Evolutionary conservation across 768 basidiomycete species (phyloP).

Genomic region (Mycena sanguinolenta): DNA sequence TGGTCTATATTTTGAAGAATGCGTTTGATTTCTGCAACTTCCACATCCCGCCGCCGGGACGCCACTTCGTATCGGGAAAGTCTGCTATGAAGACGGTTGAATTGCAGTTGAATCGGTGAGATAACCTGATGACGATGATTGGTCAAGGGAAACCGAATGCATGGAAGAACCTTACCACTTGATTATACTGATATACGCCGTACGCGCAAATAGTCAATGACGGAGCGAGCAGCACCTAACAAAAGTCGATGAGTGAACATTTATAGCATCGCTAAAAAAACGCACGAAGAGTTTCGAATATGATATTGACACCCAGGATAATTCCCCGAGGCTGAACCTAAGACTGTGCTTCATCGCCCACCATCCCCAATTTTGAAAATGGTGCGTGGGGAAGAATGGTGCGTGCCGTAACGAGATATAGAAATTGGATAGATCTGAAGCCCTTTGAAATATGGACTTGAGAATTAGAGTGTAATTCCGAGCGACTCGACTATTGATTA

Average conservation of each 20-base stretch:
- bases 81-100: constrained; percentile 21
- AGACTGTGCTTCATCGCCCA: constrained; percentile 21
- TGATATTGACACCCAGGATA: constrained; percentile 24
- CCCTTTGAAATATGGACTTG: constrained; percentile 11
- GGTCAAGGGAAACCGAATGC: not conserved
- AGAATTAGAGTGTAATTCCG: constrained; percentile 25
- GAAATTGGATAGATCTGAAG: not conserved
- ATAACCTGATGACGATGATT: not conserved
- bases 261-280: too few species aligned
- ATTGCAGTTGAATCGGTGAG: constrained; percentile 25
- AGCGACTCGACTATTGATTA: constrained; percentile 30
- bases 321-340: constrained; percentile 20
- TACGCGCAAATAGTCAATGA: constrained; percentile 21
- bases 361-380: constrained; percentile 26
- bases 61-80: constrained; percentile 13
- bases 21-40: constrained; percentile 25
- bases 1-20: constrained; percentile 25
- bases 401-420: constrained; percentile 1
- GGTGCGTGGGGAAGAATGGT: not conserved
- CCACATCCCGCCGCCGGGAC: constrained; percentile 14
- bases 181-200: constrained; percentile 28
- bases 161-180: constrained; percentile 14
- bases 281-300: constrained; percentile 18
- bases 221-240: constrained; percentile 26
- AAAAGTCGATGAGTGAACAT: not conserved